Base-by-base conservation (phyloP, 2,329 filamentous ascomycete species). In the Aspergillus proliferans region DNA sequence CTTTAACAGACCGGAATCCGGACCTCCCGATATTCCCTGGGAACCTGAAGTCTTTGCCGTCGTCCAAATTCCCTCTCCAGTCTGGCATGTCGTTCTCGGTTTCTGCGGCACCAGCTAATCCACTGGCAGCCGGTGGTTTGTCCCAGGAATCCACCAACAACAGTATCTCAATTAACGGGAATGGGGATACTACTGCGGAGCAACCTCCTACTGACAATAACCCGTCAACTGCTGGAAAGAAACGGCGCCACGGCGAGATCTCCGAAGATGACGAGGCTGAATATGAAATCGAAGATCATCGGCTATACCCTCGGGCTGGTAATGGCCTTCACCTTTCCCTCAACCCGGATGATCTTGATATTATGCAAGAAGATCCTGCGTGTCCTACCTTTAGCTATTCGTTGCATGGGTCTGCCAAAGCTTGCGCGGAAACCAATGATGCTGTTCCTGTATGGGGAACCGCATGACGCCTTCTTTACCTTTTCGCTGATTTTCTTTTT, bases 21-120 rank as follows among this genome's bases (percentile, higher is more conserved):
- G 77, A 83, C 47, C 71, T 90, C 5, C 80, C 84, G 4, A 72
- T 90, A 46, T 89, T 87, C 59, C 77, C 76, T 42, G 57, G 53
- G 55, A 71, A 65, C 44, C 60, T 65, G 52, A 59, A 36, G 38
- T 53, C 55, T 28, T 55, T 57, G 44, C 59, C 46, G 24, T 51
- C 41, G 28, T 64, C 61, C 7, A 59, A 61, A 26, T 62, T 65
- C 45, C 44, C 51, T 7, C 50, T 47, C 42, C 41, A 51, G 10
- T 46, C 54, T 18, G 52, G 49, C 41, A 49, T 36, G 6, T 24
- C 47, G 36, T 24, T 33, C 12, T 45, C n/a, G 53, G 36, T 49
- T 28, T 53, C 52, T 41, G 47, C 49, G 7, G 19, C 41, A 15
- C 38, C 47, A 46, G 42, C 46, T 19, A 55, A 55, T 30, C 45